Percentiles rank a stretch among this genome's conserved stretches.
These are phyloP conservation scores for Abortiporus biennis DNA, from an alignment of 1,284 basidiomycete genomes.

Conservation along the genomic window DNA sequence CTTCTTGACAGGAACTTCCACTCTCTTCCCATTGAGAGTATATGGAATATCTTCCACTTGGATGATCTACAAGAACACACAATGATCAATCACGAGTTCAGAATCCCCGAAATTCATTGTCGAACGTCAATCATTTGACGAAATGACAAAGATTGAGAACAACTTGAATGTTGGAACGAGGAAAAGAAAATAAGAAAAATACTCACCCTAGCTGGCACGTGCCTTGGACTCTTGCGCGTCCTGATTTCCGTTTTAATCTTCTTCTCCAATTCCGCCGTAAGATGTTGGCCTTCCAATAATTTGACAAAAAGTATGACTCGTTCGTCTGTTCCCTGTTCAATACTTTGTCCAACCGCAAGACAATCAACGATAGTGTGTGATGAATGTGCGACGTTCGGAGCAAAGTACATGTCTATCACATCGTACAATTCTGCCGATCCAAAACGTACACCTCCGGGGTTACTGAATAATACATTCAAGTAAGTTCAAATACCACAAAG, in stretches of 20 bases:
- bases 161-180: background rate
- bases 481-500: no score
- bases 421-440: conserved; percentile 85
- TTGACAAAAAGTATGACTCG: conserved; percentile 82
- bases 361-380: conserved; percentile 57
- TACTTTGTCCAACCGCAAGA: conserved; percentile 73
- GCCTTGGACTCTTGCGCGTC: conserved; percentile 60
- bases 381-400: conserved; percentile 30
- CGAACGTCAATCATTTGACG: no score
- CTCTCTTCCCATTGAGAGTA: conserved; percentile 82
- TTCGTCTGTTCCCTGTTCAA: conserved; percentile 69
- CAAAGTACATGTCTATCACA: conserved; percentile 65
- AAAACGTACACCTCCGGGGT: conserved; percentile 83
- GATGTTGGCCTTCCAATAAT: conserved; percentile 43
- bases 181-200: conserved; percentile 8
- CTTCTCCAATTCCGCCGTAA: conserved; percentile 49
- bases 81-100: no score
- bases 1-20: conserved; percentile 83
- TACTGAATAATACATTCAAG: conserved; percentile 32
- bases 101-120: no score
- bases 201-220: conserved; percentile 65
- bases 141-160: background rate
- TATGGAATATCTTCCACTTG: conserved; percentile 74
- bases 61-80: conserved; percentile 43
- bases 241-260: conserved; percentile 63